A percentile compares a stretch with the other conserved stretches of the same genome.
phyloP scores from a whole-genome alignment of 441 rosid genomes.

The Eugenia klotzschiana region DNA sequence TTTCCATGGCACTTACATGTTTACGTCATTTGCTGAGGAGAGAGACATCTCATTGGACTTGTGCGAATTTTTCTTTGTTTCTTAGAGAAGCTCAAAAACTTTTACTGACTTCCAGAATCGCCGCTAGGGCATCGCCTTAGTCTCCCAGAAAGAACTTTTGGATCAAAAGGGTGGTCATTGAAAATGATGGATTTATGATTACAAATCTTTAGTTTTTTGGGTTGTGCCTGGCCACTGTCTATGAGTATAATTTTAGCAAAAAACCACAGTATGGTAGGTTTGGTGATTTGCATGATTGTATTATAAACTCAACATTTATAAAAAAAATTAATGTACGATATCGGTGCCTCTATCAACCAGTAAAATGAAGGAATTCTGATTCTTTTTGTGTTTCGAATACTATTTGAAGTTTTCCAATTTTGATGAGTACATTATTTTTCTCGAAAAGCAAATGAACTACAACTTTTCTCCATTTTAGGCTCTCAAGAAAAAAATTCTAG shows the following conservation, averaged over 20 bases:
- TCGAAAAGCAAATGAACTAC: background rate
- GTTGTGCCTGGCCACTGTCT: background rate
- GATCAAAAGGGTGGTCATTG: background rate
- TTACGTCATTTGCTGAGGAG: background rate
- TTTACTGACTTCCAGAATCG: background rate
- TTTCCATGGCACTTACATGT: background rate
- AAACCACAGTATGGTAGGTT: background rate
- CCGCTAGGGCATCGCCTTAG: background rate
- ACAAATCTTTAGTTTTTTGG: background rate
- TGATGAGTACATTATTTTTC: background rate
- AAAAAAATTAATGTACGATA: accelerated
- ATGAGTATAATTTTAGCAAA: background rate
- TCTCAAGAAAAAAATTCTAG: background rate
- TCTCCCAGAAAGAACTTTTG: background rate
- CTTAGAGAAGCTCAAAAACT: background rate
- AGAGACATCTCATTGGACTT: background rate
- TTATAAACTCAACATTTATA: background rate
- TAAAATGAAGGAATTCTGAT: background rate
- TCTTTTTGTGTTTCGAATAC: background rate
- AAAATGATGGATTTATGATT: background rate
- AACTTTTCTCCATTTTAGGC: background rate
- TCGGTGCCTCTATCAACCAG: background rate
- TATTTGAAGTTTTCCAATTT: background rate
- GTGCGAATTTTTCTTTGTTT: background rate
- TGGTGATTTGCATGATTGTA: background rate